Conservation (phyloP, 2,329 filamentous ascomycete species). For the Colletotrichum somersetense region DNA sequence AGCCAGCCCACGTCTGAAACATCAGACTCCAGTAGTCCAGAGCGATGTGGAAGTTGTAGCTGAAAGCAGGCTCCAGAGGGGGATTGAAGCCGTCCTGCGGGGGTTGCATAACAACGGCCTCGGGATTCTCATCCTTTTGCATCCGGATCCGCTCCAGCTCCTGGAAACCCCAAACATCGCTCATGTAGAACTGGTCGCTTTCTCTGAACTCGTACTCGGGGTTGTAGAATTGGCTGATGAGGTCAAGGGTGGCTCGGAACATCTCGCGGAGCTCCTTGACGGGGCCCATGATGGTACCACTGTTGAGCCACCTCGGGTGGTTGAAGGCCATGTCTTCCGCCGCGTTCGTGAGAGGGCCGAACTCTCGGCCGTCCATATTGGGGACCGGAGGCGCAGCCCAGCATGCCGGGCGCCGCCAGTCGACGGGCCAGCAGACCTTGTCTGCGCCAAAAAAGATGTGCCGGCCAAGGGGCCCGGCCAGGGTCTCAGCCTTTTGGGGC, state of each 20-base stretch:
- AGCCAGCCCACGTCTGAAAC: conserved; percentile 55
- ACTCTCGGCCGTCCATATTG: conserved; percentile 48
- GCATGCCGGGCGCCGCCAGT: conserved; percentile 53
- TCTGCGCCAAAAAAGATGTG: conserved; percentile 60
- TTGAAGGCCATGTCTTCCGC: conserved; percentile 48
- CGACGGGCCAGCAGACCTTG: conserved; percentile 58
- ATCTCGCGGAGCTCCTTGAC: conserved; percentile 49
- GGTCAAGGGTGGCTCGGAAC: conserved; percentile 48
- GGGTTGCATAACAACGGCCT: conserved; percentile 38
- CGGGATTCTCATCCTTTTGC: conserved; percentile 44
- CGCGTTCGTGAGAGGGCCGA: conserved; percentile 53
- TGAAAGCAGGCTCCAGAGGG: conserved; percentile 38
- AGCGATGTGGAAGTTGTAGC: conserved; percentile 50
- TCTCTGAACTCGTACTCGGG: conserved; percentile 49
- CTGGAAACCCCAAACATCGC: conserved; percentile 58
- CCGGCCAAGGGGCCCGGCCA: conserved; percentile 50
- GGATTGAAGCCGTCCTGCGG: conserved; percentile 45
- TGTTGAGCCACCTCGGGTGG: conserved; percentile 59
- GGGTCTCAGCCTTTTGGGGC: conserved; percentile 49
- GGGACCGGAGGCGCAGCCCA: conserved; percentile 55
- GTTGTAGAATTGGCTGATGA: conserved; percentile 52
- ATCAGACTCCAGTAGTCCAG: conserved; percentile 57
- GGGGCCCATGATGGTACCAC: conserved; percentile 60
- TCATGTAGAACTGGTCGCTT: conserved; percentile 59
- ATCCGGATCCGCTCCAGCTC: conserved; percentile 54